Evolutionary conservation across 768 basidiomycete genomes (phyloP).

Genomic region (Scleroderma citrinum): DNA sequence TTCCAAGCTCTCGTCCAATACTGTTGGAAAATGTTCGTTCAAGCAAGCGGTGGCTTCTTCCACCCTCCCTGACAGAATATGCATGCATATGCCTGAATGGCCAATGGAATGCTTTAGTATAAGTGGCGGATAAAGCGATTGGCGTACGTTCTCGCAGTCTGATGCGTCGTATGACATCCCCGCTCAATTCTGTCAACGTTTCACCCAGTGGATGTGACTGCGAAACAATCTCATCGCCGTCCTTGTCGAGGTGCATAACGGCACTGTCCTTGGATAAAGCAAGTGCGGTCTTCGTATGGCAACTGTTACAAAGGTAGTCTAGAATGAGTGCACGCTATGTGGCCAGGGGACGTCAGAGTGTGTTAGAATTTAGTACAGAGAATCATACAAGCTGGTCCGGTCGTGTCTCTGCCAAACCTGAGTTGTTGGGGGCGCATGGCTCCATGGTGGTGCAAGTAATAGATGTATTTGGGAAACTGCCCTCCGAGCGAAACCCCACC

Average conservation of each 20-base stretch:
- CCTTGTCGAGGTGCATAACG: conserved; percentile 56
- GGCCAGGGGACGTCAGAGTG: background rate
- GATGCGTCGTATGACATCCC: conserved; percentile 40
- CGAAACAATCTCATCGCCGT: conserved; percentile 56
- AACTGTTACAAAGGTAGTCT: conserved; percentile 71
- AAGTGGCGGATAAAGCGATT: conserved; percentile 1
- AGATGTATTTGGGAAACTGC: too few species aligned
- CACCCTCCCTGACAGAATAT: conserved; percentile 72
- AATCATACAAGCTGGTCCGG: conserved; percentile 41
- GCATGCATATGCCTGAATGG: conserved; percentile 56
- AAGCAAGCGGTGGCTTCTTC: conserved; percentile 63
- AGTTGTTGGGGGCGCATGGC: conserved; percentile 10
- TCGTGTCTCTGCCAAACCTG: conserved; percentile 26
- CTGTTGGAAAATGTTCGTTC: conserved; percentile 68
- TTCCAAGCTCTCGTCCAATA: conserved; percentile 37
- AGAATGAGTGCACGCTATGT: conserved; percentile 61
- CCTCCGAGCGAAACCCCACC: too few species aligned
- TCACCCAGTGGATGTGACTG: conserved; percentile 17
- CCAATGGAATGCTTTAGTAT: background rate
- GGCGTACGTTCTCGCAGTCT: conserved; percentile 49
- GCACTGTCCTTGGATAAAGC: conserved; percentile 62
- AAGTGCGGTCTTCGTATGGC: conserved; percentile 64
- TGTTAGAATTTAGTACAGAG: background rate
- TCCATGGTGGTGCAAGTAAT: too few species aligned
- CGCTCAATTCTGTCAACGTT: conserved; percentile 26